Conservation (phyloP, 352 stramenopile genomes). For the Globisporangium mamillatum region DNA sequence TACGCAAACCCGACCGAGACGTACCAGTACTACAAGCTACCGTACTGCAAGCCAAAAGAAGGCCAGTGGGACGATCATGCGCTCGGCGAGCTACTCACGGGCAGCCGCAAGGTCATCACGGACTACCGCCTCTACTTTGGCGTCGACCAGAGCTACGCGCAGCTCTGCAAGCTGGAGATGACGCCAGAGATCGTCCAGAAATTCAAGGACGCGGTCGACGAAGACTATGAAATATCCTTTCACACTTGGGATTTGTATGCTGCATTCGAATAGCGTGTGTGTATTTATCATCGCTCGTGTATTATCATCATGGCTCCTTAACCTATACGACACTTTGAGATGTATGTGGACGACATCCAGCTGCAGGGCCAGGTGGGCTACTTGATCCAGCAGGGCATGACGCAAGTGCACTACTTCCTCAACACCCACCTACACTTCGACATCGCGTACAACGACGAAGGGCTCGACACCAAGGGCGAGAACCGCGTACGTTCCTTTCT, state of each 20-base stretch:
- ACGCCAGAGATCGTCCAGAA: slow-evolving; percentile 72
- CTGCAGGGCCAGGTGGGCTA: slow-evolving; percentile 96
- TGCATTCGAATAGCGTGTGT: slow-evolving; percentile 10
- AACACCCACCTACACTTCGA: slow-evolving; percentile 96
- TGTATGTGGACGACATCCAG: slow-evolving; percentile 97
- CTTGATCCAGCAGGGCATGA: slow-evolving; percentile 67
- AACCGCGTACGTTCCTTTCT: slow-evolving; percentile 46
- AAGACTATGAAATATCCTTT: slow-evolving; percentile 92
- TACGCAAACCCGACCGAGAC: slow-evolving; percentile 98
- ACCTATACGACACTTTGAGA: slow-evolving; percentile 82
- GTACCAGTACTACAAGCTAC: slow-evolving; percentile 98
- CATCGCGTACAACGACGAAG: slow-evolving; percentile 90
- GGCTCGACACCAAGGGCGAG: slow-evolving; percentile 80
- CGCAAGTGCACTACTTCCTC: slow-evolving; percentile 85
- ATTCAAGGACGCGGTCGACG: slow-evolving; percentile 95
- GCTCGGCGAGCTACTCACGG: slow-evolving; percentile 94
- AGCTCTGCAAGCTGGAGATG: slow-evolving; percentile 89
- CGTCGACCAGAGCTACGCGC: slow-evolving; percentile 78
- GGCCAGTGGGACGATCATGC: slow-evolving; percentile 87
- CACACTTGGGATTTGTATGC: not conserved
- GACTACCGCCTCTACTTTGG: slow-evolving; percentile 83
- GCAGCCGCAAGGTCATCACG: slow-evolving; percentile 91
- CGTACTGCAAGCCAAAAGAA: slow-evolving; percentile 91
- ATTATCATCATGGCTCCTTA: slow-evolving; percentile 12
- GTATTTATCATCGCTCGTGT: slow-evolving; percentile 13